phyloP scores from a whole-genome alignment of 257 asterid genomes.

The Solanum tarijense region DNA sequence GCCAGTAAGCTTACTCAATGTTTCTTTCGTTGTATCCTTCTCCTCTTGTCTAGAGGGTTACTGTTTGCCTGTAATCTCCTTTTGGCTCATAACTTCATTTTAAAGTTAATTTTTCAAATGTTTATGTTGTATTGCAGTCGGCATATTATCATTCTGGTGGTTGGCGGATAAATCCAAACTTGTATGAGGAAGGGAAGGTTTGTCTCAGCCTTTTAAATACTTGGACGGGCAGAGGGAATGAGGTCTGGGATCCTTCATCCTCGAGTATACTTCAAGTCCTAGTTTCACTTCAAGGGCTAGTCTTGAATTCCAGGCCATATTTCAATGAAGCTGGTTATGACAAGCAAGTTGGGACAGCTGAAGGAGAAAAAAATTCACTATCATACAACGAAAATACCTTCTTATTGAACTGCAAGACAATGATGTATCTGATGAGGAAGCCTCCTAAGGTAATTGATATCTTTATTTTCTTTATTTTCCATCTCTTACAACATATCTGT shows the following conservation, averaged over 20 bases:
- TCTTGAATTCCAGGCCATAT: constrained; percentile 84
- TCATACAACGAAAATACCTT: constrained; percentile 96
- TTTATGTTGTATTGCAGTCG: constrained; percentile 38
- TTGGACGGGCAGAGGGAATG: constrained; percentile 99
- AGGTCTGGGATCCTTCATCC: constrained; percentile 93
- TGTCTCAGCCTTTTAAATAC: constrained; percentile 97
- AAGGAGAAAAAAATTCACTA: constrained; percentile 92
- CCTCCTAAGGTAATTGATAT: constrained; percentile 74
- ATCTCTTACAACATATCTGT: neutral
- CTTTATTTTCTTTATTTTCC: neutral
- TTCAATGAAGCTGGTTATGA: constrained; percentile 98
- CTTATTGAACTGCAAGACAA: constrained; percentile 89
- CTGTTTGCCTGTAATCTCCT: neutral
- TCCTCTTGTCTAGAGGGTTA: neutral
- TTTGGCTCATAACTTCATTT: neutral
- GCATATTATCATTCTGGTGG: constrained; percentile 99
- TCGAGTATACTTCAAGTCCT: constrained; percentile 97
- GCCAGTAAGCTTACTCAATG: constrained; percentile 47
- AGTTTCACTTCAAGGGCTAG: constrained; percentile 97
- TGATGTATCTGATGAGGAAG: constrained; percentile 83
- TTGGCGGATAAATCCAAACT: constrained; percentile 97
- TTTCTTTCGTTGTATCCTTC: neutral
- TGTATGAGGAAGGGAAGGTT: constrained; percentile 98
- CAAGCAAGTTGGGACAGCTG: constrained; percentile 97
- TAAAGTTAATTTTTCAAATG: neutral